Conservation (phyloP, 2,329 filamentous ascomycete species). For the Trichoderma simmonsii region DNA sequence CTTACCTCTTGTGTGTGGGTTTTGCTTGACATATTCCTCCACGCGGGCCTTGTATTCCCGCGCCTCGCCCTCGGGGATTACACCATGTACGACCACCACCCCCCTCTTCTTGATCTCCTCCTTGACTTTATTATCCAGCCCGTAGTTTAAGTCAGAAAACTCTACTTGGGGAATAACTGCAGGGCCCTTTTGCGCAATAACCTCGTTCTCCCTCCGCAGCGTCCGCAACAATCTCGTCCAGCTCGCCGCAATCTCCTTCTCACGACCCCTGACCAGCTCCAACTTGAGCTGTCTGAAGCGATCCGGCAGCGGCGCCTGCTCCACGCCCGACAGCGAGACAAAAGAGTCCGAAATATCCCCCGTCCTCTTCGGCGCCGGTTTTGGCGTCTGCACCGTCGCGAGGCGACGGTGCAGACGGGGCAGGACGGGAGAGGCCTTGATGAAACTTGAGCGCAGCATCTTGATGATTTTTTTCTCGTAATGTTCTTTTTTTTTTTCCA, state of each 20-base stretch:
- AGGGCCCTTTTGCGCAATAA: conserved; percentile 44
- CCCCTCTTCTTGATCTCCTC: conserved; percentile 60
- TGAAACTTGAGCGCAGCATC: conserved; percentile 21
- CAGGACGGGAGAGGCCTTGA: conserved; percentile 10
- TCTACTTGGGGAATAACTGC: conserved; percentile 52
- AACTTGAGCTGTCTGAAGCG: conserved; percentile 56
- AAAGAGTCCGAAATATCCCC: conserved; percentile 64
- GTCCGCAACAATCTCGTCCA: conserved; percentile 48
- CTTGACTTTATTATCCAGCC: conserved; percentile 32
- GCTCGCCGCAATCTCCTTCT: conserved; percentile 44
- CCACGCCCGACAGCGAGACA: conserved; percentile 52
- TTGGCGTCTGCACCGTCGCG: conserved; percentile 14
- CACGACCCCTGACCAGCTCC: conserved; percentile 48
- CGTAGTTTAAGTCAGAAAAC: conserved; percentile 43
- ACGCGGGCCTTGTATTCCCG: conserved; percentile 62
- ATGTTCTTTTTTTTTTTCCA: neutral
- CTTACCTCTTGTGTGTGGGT: conserved; percentile 56
- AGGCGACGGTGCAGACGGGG: conserved; percentile 11
- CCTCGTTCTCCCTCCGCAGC: conserved; percentile 46
- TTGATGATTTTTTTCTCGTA: neutral
- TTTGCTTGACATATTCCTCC: conserved; percentile 62
- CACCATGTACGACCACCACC: conserved; percentile 61
- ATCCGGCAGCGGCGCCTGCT: conserved; percentile 47
- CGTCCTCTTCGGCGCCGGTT: conserved; percentile 44
- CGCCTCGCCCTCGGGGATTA: conserved; percentile 61